A percentile compares a stretch with the other conserved stretches of the same genome.
These are phyloP conservation scores for Luvunga scandens DNA, from an alignment of 345 rosid genomes.

Conservation along the genomic window DNA sequence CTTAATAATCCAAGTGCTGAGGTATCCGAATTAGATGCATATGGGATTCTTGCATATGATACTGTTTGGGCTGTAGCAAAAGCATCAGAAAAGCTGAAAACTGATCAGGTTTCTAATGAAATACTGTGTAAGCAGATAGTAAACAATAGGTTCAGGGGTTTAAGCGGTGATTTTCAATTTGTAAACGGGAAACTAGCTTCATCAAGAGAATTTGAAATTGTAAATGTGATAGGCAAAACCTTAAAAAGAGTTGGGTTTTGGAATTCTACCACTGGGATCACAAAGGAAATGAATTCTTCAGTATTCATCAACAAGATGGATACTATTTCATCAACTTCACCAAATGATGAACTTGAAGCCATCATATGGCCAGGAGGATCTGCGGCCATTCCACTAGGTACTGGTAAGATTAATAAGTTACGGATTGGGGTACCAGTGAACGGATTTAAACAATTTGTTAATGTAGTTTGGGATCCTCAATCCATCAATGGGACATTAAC, in stretches of 20 bases:
- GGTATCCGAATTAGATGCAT: constrained; percentile 16
- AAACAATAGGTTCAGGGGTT: constrained; percentile 25
- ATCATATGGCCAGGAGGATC: constrained; percentile 41
- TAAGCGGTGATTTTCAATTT: constrained; percentile 29
- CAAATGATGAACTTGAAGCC: constrained; percentile 6
- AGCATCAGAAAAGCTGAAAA: constrained; percentile 21
- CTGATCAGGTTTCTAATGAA: too few species aligned
- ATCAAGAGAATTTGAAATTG: constrained; percentile 25
- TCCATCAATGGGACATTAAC: not conserved
- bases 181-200: constrained; percentile 17
- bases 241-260: constrained; percentile 35
- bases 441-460: constrained; percentile 25
- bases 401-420: constrained; percentile 9
- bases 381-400: constrained; percentile 12
- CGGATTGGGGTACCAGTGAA: constrained; percentile 35
- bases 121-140: constrained; percentile 18
- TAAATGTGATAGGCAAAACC: constrained; percentile 30
- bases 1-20: constrained; percentile 4
- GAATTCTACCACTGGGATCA: constrained; percentile 17
- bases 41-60: constrained; percentile 35
- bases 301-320: not conserved
- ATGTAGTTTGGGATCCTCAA: constrained; percentile 1
- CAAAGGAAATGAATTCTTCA: constrained; percentile 6
- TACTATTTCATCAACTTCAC: not conserved
- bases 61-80: constrained; percentile 24